A percentile compares a stretch with the other conserved stretches of the same genome.
These are phyloP conservation scores for Coemansia sp. DNA, from an alignment of 192 early-diverging fungal genomes.

Conservation along the genomic window DNA sequence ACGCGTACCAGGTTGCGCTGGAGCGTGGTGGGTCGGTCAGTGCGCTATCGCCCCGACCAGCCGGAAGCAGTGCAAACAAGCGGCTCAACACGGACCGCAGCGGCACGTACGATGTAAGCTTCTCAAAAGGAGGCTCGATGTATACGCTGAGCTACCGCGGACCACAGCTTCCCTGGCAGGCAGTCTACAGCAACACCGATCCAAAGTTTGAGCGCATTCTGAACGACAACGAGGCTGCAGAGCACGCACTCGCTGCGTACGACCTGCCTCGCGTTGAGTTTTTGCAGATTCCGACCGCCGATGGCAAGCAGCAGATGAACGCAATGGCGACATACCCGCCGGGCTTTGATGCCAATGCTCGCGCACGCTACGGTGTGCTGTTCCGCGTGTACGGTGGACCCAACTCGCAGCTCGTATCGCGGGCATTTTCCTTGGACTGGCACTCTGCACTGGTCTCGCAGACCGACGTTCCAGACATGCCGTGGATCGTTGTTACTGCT, in stretches of 20 bases:
- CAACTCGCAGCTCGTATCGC: constrained; percentile 75
- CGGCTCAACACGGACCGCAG: constrained; percentile 27
- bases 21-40: constrained; percentile 17
- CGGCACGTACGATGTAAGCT: constrained; percentile 61
- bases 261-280: constrained; percentile 60
- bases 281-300: constrained; percentile 45
- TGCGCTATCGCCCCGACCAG: constrained; percentile 35
- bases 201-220: constrained; percentile 55
- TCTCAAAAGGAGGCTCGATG: constrained; percentile 72
- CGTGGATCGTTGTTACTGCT: constrained; percentile 69
- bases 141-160: constrained; percentile 79
- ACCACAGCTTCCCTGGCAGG: constrained; percentile 78
- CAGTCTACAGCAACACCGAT: constrained; percentile 58
- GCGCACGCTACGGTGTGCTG: constrained; percentile 79
- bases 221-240: constrained; percentile 56
- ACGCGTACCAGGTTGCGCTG: constrained; percentile 51
- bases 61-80: constrained; percentile 17
- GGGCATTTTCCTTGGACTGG: constrained; percentile 68
- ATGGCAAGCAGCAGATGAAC: constrained; percentile 62
- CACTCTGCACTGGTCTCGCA: constrained; percentile 64
- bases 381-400: constrained; percentile 92
- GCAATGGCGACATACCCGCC: constrained; percentile 78
- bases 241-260: constrained; percentile 49
- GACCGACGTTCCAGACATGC: constrained; percentile 52
- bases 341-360: constrained; percentile 64